phyloP scores from a whole-genome alignment of 164 flowering plant species.

The Annona cherimola region DNA sequence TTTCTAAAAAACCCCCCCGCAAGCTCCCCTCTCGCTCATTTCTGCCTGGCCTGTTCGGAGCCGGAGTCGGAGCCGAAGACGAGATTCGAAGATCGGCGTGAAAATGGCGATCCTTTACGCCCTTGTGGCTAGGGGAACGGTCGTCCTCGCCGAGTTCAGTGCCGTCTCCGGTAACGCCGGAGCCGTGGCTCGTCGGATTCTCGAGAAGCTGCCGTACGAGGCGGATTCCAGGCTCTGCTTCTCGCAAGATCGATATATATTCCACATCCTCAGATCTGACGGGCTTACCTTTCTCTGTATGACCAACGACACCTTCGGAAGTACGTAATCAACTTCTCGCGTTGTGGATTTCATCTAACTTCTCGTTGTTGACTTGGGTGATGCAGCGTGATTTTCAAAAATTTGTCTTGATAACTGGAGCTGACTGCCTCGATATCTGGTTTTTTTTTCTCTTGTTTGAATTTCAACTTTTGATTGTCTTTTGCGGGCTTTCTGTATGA shows the following conservation, averaged over 20 bases:
- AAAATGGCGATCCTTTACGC: constrained; percentile 91
- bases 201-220: constrained; percentile 72
- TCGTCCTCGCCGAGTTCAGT: constrained; percentile 85
- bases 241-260: constrained; percentile 91
- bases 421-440: too few relatives aligned
- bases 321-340: constrained; percentile 30
- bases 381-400: too few relatives aligned
- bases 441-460: too few relatives aligned
- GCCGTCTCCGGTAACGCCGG: constrained; percentile 90
- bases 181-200: constrained; percentile 74
- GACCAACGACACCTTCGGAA: constrained; percentile 96
- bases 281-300: constrained; percentile 82
- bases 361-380: too few relatives aligned
- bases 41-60: too few relatives aligned
- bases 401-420: too few relatives aligned
- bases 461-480: too few relatives aligned
- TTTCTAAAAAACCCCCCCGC: too few relatives aligned
- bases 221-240: constrained; percentile 76
- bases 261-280: constrained; percentile 78
- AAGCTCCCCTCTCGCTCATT: too few relatives aligned
- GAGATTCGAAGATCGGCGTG: neutral
- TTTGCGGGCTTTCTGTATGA: too few relatives aligned
- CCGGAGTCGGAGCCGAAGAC: neutral
- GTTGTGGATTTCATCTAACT: neutral
- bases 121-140: constrained; percentile 80